These are phyloP conservation scores for Strobilomyces dryophilus DNA, from an alignment of 768 basidiomycete genomes.

Conservation along the genomic window DNA sequence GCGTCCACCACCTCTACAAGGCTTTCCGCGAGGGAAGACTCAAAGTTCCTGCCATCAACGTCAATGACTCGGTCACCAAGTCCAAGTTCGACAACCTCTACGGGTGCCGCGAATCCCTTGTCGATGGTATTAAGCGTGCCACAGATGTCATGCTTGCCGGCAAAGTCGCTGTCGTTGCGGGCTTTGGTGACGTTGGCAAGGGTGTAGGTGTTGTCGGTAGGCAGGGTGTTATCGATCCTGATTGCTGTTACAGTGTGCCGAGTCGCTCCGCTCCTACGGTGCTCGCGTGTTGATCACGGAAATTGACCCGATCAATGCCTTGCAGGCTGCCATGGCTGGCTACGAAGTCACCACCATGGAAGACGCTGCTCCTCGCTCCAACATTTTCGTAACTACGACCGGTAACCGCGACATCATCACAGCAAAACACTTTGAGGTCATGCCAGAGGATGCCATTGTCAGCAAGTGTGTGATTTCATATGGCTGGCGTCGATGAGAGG, in stretches of 20 bases:
- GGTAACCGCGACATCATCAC: slow-evolving; percentile 99
- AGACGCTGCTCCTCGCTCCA: slow-evolving; percentile 82
- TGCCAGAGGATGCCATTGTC: slow-evolving; percentile 99
- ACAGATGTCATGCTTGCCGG: slow-evolving; percentile 99
- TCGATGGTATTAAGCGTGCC: slow-evolving; percentile 99
- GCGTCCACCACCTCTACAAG: slow-evolving; percentile 99
- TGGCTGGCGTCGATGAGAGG: neutral
- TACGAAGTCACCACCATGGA: slow-evolving; percentile 99
- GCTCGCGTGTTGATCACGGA: slow-evolving; percentile 95
- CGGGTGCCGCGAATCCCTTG: slow-evolving; percentile 98
- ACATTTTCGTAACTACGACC: slow-evolving; percentile 97
- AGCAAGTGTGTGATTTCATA: slow-evolving; percentile 70
- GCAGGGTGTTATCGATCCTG: neutral
- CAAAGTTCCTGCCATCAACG: slow-evolving; percentile 98
- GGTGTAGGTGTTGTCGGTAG: slow-evolving; percentile 60
- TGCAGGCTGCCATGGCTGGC: slow-evolving; percentile 99
- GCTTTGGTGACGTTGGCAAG: slow-evolving; percentile 99
- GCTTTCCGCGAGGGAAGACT: slow-evolving; percentile 93
- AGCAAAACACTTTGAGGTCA: slow-evolving; percentile 82
- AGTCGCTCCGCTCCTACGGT: slow-evolving; percentile 96
- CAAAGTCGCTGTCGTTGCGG: slow-evolving; percentile 98
- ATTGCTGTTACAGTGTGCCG: slow-evolving; percentile 72
- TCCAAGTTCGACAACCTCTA: slow-evolving; percentile 99
- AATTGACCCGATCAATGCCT: slow-evolving; percentile 99
- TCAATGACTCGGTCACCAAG: slow-evolving; percentile 99